These are phyloP conservation scores for Pelargonium citronellum DNA, from an alignment of 441 rosid species.

Conservation along the genomic window DNA sequence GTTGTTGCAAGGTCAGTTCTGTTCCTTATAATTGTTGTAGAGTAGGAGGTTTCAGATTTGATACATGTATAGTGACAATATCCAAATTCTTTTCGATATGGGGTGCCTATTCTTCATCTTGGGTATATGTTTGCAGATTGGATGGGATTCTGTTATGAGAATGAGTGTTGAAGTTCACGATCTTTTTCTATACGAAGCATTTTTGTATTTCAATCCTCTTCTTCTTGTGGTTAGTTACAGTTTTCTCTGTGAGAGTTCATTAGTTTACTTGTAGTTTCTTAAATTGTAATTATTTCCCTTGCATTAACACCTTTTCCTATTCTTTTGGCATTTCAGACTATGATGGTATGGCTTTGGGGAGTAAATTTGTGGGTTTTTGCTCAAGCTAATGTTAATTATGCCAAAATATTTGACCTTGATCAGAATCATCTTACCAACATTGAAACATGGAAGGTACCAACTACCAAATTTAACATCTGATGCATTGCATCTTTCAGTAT, in stretches of 20 bases:
- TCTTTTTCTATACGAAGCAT: slow-evolving; percentile 83
- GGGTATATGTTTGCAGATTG: slow-evolving; percentile 45
- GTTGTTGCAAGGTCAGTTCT: slow-evolving; percentile 84
- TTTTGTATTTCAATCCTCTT: slow-evolving; percentile 90
- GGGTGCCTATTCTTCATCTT: slow-evolving; percentile 10
- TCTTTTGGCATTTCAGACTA: slow-evolving; percentile 43
- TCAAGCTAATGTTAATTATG: slow-evolving; percentile 70
- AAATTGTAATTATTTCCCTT: slow-evolving; percentile 5
- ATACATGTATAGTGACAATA: slow-evolving; percentile 3
- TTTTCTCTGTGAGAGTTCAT: background rate
- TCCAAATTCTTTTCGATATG: slow-evolving; percentile 7
- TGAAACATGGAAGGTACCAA: slow-evolving; percentile 91
- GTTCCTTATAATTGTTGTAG: background rate
- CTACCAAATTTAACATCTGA: slow-evolving; percentile 11
- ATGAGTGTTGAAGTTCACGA: slow-evolving; percentile 80
- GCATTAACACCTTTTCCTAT: slow-evolving; percentile 18
- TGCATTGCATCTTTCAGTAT: background rate
- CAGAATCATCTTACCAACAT: slow-evolving; percentile 78
- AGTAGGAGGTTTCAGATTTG: slow-evolving; percentile 12
- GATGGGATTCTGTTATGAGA: slow-evolving; percentile 91
- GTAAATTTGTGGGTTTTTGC: slow-evolving; percentile 78
- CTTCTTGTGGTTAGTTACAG: slow-evolving; percentile 79
- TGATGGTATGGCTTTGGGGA: slow-evolving; percentile 99
- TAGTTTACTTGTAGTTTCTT: background rate
- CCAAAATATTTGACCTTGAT: slow-evolving; percentile 66